These are phyloP conservation scores for Neltuma alba DNA, from an alignment of 306 rosid genomes.

Conservation along the genomic window DNA sequence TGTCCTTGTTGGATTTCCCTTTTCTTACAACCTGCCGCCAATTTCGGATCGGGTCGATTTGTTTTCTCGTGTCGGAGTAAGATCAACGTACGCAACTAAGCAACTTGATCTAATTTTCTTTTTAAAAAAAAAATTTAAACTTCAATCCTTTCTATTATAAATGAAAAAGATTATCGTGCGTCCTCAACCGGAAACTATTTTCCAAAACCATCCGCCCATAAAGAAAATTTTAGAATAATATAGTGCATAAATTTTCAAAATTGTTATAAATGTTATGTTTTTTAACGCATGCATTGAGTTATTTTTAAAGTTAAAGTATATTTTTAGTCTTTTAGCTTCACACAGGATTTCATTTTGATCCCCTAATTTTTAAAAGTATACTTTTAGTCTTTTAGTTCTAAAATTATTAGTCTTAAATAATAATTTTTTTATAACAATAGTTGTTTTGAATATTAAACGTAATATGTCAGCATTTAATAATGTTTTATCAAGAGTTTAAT, in stretches of 20 bases:
- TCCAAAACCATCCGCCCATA: not conserved
- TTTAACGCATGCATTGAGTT: not conserved
- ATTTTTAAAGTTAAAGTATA: no score
- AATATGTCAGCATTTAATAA: no score
- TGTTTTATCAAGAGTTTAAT: no score
- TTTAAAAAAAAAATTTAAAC: not conserved
- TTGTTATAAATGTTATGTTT: no score
- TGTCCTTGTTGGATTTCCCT: slow-evolving; percentile 38
- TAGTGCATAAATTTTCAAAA: not conserved
- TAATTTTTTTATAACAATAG: no score
- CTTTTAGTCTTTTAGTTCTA: no score
- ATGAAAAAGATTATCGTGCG: not conserved
- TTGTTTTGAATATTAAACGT: no score
- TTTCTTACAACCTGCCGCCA: slow-evolving; percentile 33
- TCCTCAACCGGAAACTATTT: not conserved
- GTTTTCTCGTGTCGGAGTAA: not conserved
- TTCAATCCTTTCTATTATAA: not conserved
- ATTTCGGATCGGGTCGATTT: not conserved
- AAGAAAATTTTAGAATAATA: not conserved
- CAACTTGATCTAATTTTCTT: not conserved
- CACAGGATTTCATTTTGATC: no score
- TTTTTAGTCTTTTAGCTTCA: no score
- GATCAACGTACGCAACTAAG: not conserved
- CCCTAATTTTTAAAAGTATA: no score
- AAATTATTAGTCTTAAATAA: no score